Percentiles rank a stretch among this genome's conserved stretches.
Conservation (phyloP, 2,329 filamentous ascomycete species). For the Trichoderma sp. region DNA sequence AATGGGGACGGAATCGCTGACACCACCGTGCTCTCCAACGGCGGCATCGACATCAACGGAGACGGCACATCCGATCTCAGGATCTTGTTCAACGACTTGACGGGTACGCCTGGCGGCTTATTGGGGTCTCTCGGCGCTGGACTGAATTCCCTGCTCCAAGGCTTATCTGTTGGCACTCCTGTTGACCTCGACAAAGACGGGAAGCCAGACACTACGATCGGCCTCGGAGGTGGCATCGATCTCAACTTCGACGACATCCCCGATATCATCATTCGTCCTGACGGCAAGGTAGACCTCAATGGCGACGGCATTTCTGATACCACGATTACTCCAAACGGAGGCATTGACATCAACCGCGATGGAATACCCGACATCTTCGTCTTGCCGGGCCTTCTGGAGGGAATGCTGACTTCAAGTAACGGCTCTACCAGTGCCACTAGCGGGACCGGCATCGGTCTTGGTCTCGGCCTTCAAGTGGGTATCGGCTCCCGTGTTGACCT, state of each 20-base stretch:
- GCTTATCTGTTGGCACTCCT: not conserved
- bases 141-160: not conserved
- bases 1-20: not conserved
- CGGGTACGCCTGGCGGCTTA: not conserved
- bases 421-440: not conserved
- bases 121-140: not conserved
- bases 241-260: conserved; percentile 4
- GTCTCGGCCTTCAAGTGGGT: not conserved
- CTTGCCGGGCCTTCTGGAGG: not conserved
- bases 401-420: not conserved
- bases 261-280: not conserved
- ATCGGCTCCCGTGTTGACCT: not conserved
- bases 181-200: conserved; percentile 21
- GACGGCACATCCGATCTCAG: conserved; percentile 1
- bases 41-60: conserved; percentile 15
- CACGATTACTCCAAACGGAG: not conserved
- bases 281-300: not conserved
- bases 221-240: not conserved
- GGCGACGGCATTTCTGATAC: not conserved
- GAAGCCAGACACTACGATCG: not conserved
- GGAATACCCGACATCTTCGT: not conserved
- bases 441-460: not conserved
- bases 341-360: not conserved
- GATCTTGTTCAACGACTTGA: not conserved
- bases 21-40: not conserved